These are phyloP conservation scores for Rossbeevera mucosa DNA, from an alignment of 768 basidiomycete species.

Conservation along the genomic window DNA sequence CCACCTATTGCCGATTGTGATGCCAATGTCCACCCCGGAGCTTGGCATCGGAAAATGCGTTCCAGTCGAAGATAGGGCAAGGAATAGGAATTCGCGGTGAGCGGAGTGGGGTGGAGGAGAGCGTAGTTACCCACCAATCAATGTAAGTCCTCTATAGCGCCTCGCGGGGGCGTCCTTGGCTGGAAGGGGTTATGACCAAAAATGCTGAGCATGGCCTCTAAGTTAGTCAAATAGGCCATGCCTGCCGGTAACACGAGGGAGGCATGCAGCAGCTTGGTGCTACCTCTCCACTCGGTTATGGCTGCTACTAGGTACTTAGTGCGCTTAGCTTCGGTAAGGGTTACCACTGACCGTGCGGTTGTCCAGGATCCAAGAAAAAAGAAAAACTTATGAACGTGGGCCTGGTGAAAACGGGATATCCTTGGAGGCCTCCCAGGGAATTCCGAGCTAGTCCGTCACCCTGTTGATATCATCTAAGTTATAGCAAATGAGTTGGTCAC, in stretches of 20 bases:
- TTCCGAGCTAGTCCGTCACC: background rate
- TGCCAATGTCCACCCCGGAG: constrained; percentile 32
- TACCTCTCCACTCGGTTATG: background rate
- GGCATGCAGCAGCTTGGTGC: constrained; percentile 19
- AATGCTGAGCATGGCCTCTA: constrained; percentile 32
- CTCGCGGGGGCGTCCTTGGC: constrained; percentile 9
- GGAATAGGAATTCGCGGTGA: background rate
- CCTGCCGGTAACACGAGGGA: constrained; percentile 27
- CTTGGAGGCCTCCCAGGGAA: background rate
- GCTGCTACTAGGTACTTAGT: background rate
- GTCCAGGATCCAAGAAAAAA: constrained; percentile 7
- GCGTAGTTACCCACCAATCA: too few relatives aligned
- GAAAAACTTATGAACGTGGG: constrained; percentile 29
- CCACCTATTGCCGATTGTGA: constrained; percentile 30
- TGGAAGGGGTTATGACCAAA: constrained; percentile 29
- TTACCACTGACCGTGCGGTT: background rate
- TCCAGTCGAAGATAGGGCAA: background rate
- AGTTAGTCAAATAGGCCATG: constrained; percentile 6
- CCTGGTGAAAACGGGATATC: background rate
- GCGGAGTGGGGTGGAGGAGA: background rate
- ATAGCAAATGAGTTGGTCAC: too few relatives aligned
- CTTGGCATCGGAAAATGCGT: constrained; percentile 41
- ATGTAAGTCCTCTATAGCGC: background rate
- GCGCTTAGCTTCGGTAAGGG: background rate
- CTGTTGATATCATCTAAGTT: background rate